Conservation (phyloP, 345 rosid genomes). For the Lagerstroemia speciosa region DNA sequence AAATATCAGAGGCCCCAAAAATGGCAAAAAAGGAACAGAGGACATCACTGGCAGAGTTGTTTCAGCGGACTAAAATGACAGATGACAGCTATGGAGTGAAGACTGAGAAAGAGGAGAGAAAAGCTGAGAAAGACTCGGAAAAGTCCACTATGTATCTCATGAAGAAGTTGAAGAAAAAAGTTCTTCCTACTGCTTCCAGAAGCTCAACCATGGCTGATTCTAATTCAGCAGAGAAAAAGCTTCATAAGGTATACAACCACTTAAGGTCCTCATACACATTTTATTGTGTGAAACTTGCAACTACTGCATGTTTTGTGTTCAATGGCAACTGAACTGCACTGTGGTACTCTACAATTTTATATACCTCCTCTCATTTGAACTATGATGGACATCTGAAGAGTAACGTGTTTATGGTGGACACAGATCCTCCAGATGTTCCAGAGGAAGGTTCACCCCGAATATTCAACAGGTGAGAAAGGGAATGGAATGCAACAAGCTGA, state of each 20-base stretch:
- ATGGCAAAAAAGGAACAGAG: slow-evolving; percentile 57
- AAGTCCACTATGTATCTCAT: slow-evolving; percentile 44
- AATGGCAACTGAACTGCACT: too few relatives aligned
- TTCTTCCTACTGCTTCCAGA: slow-evolving; percentile 37
- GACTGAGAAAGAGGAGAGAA: slow-evolving; percentile 43
- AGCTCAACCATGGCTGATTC: slow-evolving; percentile 36
- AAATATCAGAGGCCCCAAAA: slow-evolving; percentile 46
- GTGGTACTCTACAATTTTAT: not conserved
- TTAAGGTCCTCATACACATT: too few relatives aligned
- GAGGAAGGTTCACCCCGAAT: slow-evolving; percentile 77
- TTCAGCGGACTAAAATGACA: slow-evolving; percentile 51
- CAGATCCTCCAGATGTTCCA: slow-evolving; percentile 75
- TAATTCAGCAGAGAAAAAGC: slow-evolving; percentile 53
- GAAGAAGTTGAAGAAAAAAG: slow-evolving; percentile 55
- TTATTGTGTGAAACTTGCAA: too few relatives aligned
- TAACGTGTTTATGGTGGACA: slow-evolving; percentile 3
- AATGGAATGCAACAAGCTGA: slow-evolving; percentile 23
- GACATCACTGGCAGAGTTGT: slow-evolving; percentile 72
- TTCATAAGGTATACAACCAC: slow-evolving; percentile 49
- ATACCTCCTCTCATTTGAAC: not conserved
- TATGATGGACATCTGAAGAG: not conserved
- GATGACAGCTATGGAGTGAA: slow-evolving; percentile 40
- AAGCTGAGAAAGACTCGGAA: slow-evolving; percentile 51
- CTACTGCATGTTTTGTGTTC: not conserved
- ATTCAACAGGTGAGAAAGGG: slow-evolving; percentile 30